A percentile compares a stretch with the other conserved stretches of the same genome.
These are phyloP conservation scores for Benincasa hispida DNA, from an alignment of 306 rosid species.

Conservation along the genomic window DNA sequence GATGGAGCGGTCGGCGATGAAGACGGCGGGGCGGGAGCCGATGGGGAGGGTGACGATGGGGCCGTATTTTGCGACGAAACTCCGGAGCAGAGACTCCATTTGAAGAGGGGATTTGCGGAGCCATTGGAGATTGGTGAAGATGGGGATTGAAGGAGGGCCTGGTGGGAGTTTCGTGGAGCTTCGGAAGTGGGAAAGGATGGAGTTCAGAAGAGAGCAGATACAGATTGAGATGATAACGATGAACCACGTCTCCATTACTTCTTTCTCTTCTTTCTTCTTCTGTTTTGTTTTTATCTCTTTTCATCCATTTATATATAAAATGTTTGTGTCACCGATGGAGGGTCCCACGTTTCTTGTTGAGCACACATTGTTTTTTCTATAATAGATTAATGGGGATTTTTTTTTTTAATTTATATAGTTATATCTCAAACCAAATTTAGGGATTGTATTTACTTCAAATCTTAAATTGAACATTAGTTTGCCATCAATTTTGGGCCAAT, in stretches of 20 bases:
- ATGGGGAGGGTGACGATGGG: neutral
- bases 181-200: neutral
- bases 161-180: neutral
- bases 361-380: too few species aligned
- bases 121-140: neutral
- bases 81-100: neutral
- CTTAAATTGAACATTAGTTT: too few species aligned
- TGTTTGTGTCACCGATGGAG: too few species aligned
- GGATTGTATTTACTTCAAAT: too few species aligned
- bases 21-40: neutral
- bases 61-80: neutral
- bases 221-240: neutral
- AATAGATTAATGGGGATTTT: too few species aligned
- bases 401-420: too few species aligned
- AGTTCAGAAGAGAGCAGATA: neutral
- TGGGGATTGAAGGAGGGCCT: neutral
- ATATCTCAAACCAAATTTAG: too few species aligned
- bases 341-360: too few species aligned
- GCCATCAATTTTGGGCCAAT: too few species aligned
- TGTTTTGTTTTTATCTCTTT: too few species aligned
- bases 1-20: constrained; percentile 7
- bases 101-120: neutral
- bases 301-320: too few species aligned
- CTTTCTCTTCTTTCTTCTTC: neutral
- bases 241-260: neutral